Base-by-base conservation (phyloP, 2,329 filamentous ascomycete genomes). In the Elsinoe perseae region DNA sequence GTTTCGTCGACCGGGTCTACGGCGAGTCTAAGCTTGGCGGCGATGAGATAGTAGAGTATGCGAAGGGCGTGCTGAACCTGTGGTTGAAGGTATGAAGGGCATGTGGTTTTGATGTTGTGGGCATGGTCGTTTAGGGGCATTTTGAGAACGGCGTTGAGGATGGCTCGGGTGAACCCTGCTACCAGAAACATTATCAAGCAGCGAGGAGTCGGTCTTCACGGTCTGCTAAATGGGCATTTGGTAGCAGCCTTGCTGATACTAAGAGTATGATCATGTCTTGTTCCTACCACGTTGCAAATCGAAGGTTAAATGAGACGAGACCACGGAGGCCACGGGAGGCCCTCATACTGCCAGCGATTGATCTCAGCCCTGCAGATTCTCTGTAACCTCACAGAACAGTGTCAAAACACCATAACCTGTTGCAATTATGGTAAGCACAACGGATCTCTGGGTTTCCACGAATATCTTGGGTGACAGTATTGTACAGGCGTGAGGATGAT, bases 31-130 rank as follows among this genome's bases (percentile, higher is more conserved):
- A 97, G 79, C 79, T 98, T 54, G 91, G 92, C 21, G 89, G 89
- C 0, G 86, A 91, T 67, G 93, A 98, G 79, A 96, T 98, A 73
- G 88, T 95, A 56, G 89, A 96, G 73, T 98, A 97, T 72, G 84
- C 90, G 53, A 95, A 95, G 69, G 75, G 76, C 12, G 76, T 78
- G 54, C 59, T 77, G 58, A 72, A 65, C 50, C 60, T 78, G 59
- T 78, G 74, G 74, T 59, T 76, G 61, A 77, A 77, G 69, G 76
- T 78, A 10, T 78, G 64, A 62, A 50, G 48, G 12, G 25, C n/a
- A 25, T 18, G 20, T 44, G 9, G 12, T 44, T 5, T 12, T 21
- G 40, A 12, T 14, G 20, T 44, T 18, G 9, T 44, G 12, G 20
- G 23, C 20, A 21, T 12, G 40, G 20, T 44, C 40, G n/a, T 12